phyloP scores from a whole-genome alignment of 305 asterid species.

The Fraxinus greggii region DNA sequence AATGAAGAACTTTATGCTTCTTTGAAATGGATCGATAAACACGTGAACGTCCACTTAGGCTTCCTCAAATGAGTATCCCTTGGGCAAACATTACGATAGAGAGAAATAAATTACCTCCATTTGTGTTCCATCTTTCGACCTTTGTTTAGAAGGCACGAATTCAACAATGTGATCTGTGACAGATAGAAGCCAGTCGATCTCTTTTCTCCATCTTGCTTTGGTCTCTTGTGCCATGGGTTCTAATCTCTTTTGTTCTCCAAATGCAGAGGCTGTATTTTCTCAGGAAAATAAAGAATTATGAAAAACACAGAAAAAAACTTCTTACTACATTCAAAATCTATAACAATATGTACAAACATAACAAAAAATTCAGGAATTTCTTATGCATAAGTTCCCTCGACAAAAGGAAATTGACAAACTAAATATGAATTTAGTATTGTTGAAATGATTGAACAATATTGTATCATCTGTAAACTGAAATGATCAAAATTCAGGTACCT shows the following conservation, averaged over 20 bases:
- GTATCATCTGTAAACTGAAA: background rate
- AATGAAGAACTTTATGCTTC: background rate
- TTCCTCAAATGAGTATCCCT: background rate
- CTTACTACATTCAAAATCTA: background rate
- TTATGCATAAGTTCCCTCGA: background rate
- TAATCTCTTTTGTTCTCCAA: constrained; percentile 63
- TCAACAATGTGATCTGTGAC: constrained; percentile 70
- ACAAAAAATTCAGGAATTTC: background rate
- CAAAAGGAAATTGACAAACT: background rate
- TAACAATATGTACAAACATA: background rate
- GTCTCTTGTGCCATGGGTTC: constrained; percentile 73
- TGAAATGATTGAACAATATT: background rate
- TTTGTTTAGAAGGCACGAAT: constrained; percentile 58
- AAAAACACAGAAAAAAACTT: background rate
- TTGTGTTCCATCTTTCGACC: constrained; percentile 51
- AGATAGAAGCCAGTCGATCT: constrained; percentile 74
- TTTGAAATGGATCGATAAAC: background rate
- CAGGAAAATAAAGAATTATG: background rate
- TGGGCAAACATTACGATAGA: background rate
- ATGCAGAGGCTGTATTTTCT: constrained; percentile 59
- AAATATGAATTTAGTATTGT: background rate
- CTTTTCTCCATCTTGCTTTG: constrained; percentile 63
- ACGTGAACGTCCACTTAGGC: background rate
- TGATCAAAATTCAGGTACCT: constrained; percentile 28
- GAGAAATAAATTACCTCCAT: constrained; percentile 54